phyloP scores from a whole-genome alignment of 345 rosid genomes.

The Salix suchowensis region DNA sequence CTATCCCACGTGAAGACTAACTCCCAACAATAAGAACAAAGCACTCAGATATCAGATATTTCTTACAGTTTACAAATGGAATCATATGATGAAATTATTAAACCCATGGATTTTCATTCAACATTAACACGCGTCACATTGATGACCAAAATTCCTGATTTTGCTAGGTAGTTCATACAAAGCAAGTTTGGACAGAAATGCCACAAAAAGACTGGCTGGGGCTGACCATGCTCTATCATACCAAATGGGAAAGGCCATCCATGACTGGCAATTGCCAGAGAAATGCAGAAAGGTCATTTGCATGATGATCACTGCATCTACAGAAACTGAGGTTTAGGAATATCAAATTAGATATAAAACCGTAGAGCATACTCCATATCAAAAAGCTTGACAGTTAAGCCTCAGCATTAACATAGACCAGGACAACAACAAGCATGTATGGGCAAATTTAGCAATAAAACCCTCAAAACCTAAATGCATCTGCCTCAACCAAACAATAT shows the following conservation, averaged over 20 bases:
- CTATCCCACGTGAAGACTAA: background rate
- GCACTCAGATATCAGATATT: background rate
- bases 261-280: background rate
- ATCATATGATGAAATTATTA: background rate
- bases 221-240: background rate
- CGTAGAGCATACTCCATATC: background rate
- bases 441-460: background rate
- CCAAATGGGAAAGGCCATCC: background rate
- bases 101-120: background rate
- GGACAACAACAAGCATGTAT: background rate
- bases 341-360: background rate
- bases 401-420: background rate
- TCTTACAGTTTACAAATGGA: background rate
- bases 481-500: background rate
- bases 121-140: background rate
- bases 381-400: background rate
- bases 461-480: background rate
- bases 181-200: background rate
- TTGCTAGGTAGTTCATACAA: background rate
- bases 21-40: background rate
- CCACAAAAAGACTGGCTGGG: background rate
- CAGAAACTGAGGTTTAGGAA: background rate
- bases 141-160: background rate
- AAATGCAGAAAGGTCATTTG: background rate
- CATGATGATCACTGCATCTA: background rate